These are phyloP conservation scores for Rubus idaeus DNA, from an alignment of 306 rosid species.

Conservation along the genomic window DNA sequence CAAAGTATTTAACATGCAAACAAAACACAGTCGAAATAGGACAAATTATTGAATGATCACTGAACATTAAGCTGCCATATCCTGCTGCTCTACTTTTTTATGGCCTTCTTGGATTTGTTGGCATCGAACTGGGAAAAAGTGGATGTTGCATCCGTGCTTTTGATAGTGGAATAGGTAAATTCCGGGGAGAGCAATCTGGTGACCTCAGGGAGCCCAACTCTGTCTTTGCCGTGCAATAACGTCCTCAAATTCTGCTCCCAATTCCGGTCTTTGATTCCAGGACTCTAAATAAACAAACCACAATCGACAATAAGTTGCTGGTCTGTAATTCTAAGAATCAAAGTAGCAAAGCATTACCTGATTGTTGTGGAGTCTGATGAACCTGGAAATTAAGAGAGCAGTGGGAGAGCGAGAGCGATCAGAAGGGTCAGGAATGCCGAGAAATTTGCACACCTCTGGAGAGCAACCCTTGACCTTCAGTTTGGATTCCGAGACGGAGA, in stretches of 20 bases:
- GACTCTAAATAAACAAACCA: conserved; percentile 43
- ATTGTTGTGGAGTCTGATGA: conserved; percentile 55
- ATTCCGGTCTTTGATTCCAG: conserved; percentile 54
- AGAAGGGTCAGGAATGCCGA: conserved; percentile 40
- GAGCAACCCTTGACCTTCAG: conserved; percentile 19
- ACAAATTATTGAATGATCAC: background rate
- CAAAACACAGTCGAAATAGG: background rate
- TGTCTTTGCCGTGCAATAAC: conserved; percentile 47
- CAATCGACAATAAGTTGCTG: background rate
- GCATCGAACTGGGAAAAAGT: background rate
- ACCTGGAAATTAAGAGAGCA: conserved; percentile 46
- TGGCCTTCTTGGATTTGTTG: conserved; percentile 20
- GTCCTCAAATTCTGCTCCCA: conserved; percentile 66
- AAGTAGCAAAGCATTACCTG: conserved; percentile 28
- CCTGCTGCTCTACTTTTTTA: background rate
- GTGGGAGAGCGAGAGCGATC: conserved; percentile 40
- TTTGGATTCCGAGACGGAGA: conserved; percentile 12
- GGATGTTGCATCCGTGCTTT: conserved; percentile 29
- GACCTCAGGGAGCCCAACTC: conserved; percentile 53
- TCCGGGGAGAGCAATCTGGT: conserved; percentile 54
- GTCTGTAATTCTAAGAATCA: background rate
- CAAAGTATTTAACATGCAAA: background rate
- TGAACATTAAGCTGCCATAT: background rate
- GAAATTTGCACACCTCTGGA: conserved; percentile 49
- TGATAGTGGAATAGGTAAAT: conserved; percentile 42